Base-by-base conservation (phyloP, 192 early-diverging fungal species). In the Diversispora eburnea region DNA sequence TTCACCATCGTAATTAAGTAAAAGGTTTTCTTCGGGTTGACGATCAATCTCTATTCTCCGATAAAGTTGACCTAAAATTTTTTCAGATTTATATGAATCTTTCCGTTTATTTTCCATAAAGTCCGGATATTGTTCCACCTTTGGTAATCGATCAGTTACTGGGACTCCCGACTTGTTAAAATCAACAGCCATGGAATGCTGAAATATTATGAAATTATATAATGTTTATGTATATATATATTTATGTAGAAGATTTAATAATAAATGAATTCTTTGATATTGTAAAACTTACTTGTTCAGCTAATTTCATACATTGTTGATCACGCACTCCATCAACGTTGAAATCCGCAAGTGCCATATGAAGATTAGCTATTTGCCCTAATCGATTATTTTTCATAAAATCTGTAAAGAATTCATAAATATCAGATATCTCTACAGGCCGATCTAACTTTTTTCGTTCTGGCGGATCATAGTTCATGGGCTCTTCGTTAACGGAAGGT, bases 361-460 rank as follows among this genome's bases (percentile, higher is more conserved):
- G 88, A 4, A 86, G 82, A 65, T 91, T 91, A 17, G 86, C 86
- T 46, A 93, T 91, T 17, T 70, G 49, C 0, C 91, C 91, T 0
- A 93, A 77, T 57, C 86, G 88, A 70, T 93, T 83, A 13, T 84
- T 78, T 20, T 78, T 73, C 0, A 90, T 81, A 74, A 85, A 91
- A 45, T 88, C 81, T 9, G 88, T 82, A 78, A 89, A 92, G 65
- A 91, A 90, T 20, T 84, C 84, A 10, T 79, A 61, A 48, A 87
- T 83, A 13, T 88, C 75, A 1, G 4, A 20, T 5, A 87, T 86
- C 0, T 72, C 84, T 3, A 89, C 86, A 7, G 81, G 72, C 3
- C 64, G 59, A 4, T 72, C 78, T 0, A 70, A 22, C 5, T 60
- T n/a, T 0, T 79, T 76, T 1, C 80, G 68, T 57, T 70, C 66